Evolutionary conservation across 768 basidiomycete species (phyloP).

Genomic region (Pilatotrama ljubarskyi): DNA sequence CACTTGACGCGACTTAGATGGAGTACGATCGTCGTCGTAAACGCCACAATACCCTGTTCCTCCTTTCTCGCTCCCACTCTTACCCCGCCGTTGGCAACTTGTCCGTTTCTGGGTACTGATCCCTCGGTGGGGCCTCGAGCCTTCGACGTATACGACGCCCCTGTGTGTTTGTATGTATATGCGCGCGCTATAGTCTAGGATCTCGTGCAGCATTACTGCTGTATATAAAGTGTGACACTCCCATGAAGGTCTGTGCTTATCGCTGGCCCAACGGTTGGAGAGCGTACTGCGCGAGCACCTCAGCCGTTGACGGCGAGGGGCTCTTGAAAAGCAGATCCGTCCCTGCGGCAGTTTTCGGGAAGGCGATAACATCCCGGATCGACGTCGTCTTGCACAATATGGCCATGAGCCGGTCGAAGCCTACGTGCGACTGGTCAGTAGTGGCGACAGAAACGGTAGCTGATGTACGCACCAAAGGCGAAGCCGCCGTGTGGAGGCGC

Average conservation of each 20-base stretch:
- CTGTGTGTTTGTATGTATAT: constrained; percentile 11
- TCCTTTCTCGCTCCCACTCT: too few relatives aligned
- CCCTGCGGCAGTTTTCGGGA: constrained; percentile 87
- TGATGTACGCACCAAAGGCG: constrained; percentile 64
- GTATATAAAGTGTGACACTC: not conserved
- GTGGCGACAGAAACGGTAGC: not conserved
- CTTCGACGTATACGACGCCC: not conserved
- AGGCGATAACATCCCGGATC: constrained; percentile 95
- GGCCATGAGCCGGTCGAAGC: constrained; percentile 91
- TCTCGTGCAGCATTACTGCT: constrained; percentile 11
- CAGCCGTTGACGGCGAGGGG: constrained; percentile 59
- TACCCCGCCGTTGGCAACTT: not conserved
- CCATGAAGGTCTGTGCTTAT: not conserved
- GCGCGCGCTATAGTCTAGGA: constrained; percentile 18
- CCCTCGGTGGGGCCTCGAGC: not conserved
- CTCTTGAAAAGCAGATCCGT: constrained; percentile 88
- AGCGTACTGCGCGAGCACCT: constrained; percentile 64
- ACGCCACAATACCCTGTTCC: not conserved
- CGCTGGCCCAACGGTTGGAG: constrained; percentile 38
- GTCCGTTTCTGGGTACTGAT: not conserved
- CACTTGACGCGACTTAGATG: not conserved
- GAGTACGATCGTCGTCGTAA: too few relatives aligned
- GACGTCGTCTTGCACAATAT: constrained; percentile 85
- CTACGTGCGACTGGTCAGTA: constrained; percentile 39
- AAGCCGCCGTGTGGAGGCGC: constrained; percentile 97